phyloP scores from a whole-genome alignment of 257 asterid species.

The Primulina eburnea region DNA sequence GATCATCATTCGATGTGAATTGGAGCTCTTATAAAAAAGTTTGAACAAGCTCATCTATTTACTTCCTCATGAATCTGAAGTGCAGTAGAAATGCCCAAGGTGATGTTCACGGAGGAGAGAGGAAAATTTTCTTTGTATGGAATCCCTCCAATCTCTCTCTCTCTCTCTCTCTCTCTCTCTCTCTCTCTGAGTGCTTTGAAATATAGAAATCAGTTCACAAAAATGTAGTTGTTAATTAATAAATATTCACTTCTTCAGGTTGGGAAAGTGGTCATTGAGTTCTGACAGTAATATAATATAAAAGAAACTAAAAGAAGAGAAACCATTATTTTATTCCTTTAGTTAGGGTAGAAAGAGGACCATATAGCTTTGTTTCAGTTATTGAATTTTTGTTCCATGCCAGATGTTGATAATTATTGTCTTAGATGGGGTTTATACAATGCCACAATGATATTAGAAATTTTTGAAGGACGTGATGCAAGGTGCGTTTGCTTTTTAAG shows the following conservation, averaged over 20 bases:
- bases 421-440: not conserved
- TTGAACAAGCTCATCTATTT: not conserved
- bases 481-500: not conserved
- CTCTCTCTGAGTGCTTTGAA: too few relatives aligned
- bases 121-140: not conserved
- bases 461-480: not conserved
- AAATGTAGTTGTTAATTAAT: too few relatives aligned
- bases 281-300: not conserved
- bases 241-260: too few relatives aligned
- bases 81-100: not conserved
- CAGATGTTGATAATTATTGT: not conserved
- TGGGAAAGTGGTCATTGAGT: not conserved
- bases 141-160: too few relatives aligned
- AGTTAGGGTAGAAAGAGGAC: not conserved
- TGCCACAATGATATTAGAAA: not conserved
- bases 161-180: too few relatives aligned
- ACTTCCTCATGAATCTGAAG: not conserved
- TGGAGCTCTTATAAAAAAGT: not conserved
- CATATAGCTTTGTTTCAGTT: not conserved
- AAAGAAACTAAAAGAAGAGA: not conserved
- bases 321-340: not conserved
- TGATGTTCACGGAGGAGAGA: not conserved
- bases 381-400: not conserved
- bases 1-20: not conserved
- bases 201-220: not conserved